Base-by-base conservation (phyloP, 164 flowering plant species). In the Tinospora cordifolia region DNA sequence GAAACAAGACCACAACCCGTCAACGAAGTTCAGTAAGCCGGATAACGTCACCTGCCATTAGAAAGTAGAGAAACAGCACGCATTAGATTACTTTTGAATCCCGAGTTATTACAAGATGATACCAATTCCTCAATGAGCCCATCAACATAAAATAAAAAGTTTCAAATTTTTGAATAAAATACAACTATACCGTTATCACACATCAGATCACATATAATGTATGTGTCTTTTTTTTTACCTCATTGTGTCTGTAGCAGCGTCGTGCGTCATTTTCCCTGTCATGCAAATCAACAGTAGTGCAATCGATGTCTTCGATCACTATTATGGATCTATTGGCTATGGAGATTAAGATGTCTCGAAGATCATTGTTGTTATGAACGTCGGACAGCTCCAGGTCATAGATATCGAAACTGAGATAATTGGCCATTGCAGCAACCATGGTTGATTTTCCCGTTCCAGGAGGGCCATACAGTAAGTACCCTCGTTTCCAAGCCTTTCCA, bases 381-480 rank as follows among this genome's bases (percentile, higher is more conserved):
- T 76, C 81, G 26, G 74, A 75, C 25, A 89, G 73, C 63, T 87
- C 90, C 80, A 90, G 66, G 41, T 85, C 92, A 69, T 85, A 88
- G 7, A 88, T 79, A 72, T 87, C 81, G 63, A 81, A 88, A 66
- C 78, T 83, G 7, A 90, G 82, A 51, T 85, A 80, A 71, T 89
- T 89, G 19, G 93, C 88, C 82, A 89, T 85, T 19, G 93, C 88
- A 24, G 90, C 93, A 2, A 89, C 78, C 84, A 89, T 74, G 69
- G 90, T 89, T 44, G 91, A 87, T 63, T 89, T 89, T 84, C 91
- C 91, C 0, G 89, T 88, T 0, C 93, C 89, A 0, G 90, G 89
- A 3, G 90, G 93, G 3, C 89, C 93, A 49, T 81, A 81, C 46
- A 88, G 69, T 76, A 88, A 72, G 30, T 87, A 88, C 74, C 90